phyloP scores from a whole-genome alignment of 176 grass and related monocot species.

The Pontederia paniculata region DNA sequence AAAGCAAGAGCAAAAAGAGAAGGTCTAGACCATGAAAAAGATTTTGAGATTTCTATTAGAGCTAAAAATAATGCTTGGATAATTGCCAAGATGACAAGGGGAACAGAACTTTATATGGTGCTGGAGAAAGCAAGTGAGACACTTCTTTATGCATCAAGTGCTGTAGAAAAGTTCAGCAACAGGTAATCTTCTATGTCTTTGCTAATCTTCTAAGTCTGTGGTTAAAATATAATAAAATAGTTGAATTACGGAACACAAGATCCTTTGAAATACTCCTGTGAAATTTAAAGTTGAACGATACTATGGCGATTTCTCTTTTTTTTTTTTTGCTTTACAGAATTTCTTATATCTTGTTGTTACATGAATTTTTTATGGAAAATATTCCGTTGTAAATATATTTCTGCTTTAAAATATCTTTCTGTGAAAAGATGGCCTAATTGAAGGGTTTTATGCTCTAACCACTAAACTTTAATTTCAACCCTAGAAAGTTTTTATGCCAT shows the following conservation, averaged over 20 bases:
- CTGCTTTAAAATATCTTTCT: no score
- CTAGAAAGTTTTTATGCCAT: no score
- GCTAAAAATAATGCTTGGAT: conserved; percentile 80
- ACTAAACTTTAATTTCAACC: no score
- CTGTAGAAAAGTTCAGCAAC: conserved; percentile 96
- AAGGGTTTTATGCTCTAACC: no score
- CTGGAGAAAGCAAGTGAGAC: conserved; percentile 85
- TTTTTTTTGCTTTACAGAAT: no score
- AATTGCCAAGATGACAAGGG: conserved; percentile 72
- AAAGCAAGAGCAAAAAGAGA: conserved; percentile 51
- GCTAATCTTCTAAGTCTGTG: conserved; percentile 1
- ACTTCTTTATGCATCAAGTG: conserved; percentile 79
- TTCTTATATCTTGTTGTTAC: no score
- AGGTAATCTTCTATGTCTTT: conserved; percentile 35
- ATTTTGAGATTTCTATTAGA: conserved; percentile 78
- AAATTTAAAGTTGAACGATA: no score
- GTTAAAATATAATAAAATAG: background rate
- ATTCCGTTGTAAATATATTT: no score
- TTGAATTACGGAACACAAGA: background rate
- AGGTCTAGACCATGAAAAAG: conserved; percentile 46
- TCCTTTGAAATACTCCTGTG: background rate
- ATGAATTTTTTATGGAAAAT: no score
- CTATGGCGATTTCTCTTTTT: no score
- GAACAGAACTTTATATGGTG: conserved; percentile 83
- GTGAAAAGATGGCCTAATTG: no score